Percentiles rank a stretch among this genome's conserved stretches.
Evolutionary conservation across 345 rosid genomes (phyloP).

Genomic region (Hibiscus trionum): DNA sequence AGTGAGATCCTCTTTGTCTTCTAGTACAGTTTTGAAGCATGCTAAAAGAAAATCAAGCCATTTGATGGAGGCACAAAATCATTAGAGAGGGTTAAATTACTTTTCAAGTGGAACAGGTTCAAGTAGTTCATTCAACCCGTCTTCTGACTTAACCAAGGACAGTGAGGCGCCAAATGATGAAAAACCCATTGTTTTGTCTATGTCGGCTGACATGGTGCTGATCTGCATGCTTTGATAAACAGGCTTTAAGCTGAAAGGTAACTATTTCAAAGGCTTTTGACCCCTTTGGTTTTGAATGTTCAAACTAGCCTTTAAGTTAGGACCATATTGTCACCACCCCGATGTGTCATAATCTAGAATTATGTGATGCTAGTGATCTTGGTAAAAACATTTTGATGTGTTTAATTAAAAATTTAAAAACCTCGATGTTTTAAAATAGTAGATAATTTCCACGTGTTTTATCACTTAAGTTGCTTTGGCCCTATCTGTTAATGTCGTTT

Average conservation of each 20-base stretch:
- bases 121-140: slow-evolving; percentile 58
- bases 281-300: slow-evolving; percentile 3
- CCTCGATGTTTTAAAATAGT: too few species aligned
- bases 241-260: not conserved
- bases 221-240: not conserved
- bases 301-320: not conserved
- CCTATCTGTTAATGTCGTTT: too few species aligned
- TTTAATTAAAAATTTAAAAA: too few species aligned
- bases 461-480: too few species aligned
- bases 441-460: too few species aligned
- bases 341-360: too few species aligned
- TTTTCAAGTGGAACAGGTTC: slow-evolving; percentile 50
- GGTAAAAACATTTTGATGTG: too few species aligned
- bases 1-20: slow-evolving; percentile 19
- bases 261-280: not conserved
- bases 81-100: slow-evolving; percentile 55
- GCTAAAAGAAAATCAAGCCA: slow-evolving; percentile 94
- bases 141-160: slow-evolving; percentile 35
- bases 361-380: too few species aligned
- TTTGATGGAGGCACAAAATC: slow-evolving; percentile 33
- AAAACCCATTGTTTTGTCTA: not conserved
- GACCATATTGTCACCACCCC: not conserved
- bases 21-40: not conserved
- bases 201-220: not conserved
- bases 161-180: slow-evolving; percentile 28